Base-by-base conservation (phyloP, 345 rosid genomes). In the Salix arbutifolia region DNA sequence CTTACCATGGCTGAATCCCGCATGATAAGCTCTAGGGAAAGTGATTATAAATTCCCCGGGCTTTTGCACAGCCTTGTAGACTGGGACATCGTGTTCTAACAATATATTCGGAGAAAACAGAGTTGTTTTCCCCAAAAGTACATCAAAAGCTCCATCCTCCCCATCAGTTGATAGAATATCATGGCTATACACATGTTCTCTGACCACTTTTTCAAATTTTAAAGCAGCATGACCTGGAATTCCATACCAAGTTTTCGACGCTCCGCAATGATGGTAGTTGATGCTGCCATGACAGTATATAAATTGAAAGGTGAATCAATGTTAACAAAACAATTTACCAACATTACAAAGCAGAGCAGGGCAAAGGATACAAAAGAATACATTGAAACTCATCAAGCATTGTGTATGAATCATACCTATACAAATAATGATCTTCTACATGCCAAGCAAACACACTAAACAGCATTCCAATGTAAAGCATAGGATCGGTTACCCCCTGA, bases 391-490 rank as follows among this genome's bases (percentile, higher is more conserved):
- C 53, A 46, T 44, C 2, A 30, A 46, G 50, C 33, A 13, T 23
- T 23, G 30, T 12, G 10, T 8, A 9, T 14, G 58, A 17, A 31
- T 67, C 58, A 64, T 89, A 96, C 99, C 99, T 96, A 81, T 94
- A 96, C 86, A 96, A 82, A 82, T 92, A 96, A 84, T 96, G 99
- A 83, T 94, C 99, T 84, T 96, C 99, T 74, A 96, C 99, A 67
- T 96, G 99, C 99, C 99, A 96, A 56, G 99, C 99, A 89, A 96
- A 96, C 88, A 94, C 84, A 76, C 99, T 96, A 85, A 96, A 96
- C 37, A 96, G 88, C 99, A 96, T 96, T 82, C 99, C 99, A 28
- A 96, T 91, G 88, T 96, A 96, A 84, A 96, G 97, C 99, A 96
- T 96, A n/a, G 99, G 99, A 66, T 96, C 99, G 42, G 99, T 96